Percentiles rank a stretch among this genome's conserved stretches.
Evolutionary conservation across 176 grass and related monocot species (phyloP).

Genomic region (Oryza glumipatula): DNA sequence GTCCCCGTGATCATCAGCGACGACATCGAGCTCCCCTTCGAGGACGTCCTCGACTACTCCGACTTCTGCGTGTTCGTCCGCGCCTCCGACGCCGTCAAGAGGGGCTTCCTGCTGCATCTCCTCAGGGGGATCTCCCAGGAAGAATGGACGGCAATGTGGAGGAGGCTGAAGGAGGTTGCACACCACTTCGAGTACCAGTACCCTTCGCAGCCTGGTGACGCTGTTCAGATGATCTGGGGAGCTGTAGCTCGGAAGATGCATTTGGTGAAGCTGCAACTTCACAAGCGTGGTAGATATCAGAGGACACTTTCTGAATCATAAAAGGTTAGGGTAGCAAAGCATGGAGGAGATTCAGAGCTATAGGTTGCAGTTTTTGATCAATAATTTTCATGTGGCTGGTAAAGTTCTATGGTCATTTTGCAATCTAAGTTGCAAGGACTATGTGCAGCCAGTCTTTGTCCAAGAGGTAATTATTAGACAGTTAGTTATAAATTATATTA

Average conservation of each 20-base stretch:
- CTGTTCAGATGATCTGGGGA: conserved; percentile 87
- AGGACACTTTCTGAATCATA: conserved; percentile 40
- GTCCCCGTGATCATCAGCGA: conserved; percentile 80
- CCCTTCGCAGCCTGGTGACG: conserved; percentile 58
- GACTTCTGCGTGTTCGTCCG: conserved; percentile 90
- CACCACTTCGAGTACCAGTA: conserved; percentile 78
- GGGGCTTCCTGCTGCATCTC: conserved; percentile 47
- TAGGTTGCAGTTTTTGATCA: conserved; percentile 7
- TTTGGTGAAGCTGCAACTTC: conserved; percentile 60
- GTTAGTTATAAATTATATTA: not conserved
- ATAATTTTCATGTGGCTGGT: not conserved
- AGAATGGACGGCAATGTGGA: conserved; percentile 74
- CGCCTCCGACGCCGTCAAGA: conserved; percentile 50
- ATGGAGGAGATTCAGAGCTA: conserved; percentile 18
- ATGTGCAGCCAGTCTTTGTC: not conserved
- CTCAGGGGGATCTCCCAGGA: conserved; percentile 47
- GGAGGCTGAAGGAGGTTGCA: conserved; percentile 58
- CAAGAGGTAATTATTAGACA: not conserved
- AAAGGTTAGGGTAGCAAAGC: not conserved
- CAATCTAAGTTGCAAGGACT: conserved; percentile 13
- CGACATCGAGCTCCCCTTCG: conserved; percentile 83
- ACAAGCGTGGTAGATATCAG: conserved; percentile 52
- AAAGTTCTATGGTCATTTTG: conserved; percentile 22
- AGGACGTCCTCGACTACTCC: conserved; percentile 86
- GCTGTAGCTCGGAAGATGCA: conserved; percentile 72